These are phyloP conservation scores for Closterium sp. DNA, from an alignment of 139 green algal species.

Conservation along the genomic window DNA sequence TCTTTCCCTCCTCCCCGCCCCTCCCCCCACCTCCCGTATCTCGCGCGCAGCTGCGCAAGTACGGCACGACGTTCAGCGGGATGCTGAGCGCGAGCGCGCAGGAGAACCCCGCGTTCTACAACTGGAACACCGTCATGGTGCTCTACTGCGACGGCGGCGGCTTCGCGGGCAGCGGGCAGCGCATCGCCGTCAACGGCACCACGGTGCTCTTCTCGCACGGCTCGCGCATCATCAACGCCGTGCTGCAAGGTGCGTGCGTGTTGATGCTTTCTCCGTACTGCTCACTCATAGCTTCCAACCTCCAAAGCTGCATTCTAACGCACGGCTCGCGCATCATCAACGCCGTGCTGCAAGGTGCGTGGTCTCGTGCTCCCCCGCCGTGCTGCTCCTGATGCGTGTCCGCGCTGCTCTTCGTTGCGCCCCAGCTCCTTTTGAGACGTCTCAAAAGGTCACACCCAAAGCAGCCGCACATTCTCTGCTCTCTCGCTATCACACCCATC, in stretches of 20 bases:
- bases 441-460: too few species aligned
- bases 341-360: not conserved
- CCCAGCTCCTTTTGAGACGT: too few species aligned
- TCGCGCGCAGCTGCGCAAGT: not conserved
- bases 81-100: not conserved
- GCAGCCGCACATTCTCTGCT: too few species aligned
- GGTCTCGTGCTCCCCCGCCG: too few species aligned
- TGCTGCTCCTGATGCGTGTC: too few species aligned
- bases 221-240: not conserved
- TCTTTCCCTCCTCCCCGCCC: too few species aligned
- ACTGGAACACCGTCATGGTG: constrained; percentile 1
- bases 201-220: not conserved
- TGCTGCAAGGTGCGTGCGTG: not conserved
- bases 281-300: too few species aligned
- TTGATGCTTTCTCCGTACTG: not conserved
- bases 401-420: too few species aligned
- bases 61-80: not conserved
- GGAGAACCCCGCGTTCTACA: not conserved
- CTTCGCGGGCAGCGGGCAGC: not conserved
- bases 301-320: too few species aligned
- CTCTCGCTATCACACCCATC: not conserved
- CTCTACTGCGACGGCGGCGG: constrained; percentile 1
- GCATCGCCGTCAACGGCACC: not conserved
- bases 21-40: too few species aligned
- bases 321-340: not conserved